Conservation (phyloP, 495 filamentous ascomycete species). For the Hypoxylon rickii region DNA sequence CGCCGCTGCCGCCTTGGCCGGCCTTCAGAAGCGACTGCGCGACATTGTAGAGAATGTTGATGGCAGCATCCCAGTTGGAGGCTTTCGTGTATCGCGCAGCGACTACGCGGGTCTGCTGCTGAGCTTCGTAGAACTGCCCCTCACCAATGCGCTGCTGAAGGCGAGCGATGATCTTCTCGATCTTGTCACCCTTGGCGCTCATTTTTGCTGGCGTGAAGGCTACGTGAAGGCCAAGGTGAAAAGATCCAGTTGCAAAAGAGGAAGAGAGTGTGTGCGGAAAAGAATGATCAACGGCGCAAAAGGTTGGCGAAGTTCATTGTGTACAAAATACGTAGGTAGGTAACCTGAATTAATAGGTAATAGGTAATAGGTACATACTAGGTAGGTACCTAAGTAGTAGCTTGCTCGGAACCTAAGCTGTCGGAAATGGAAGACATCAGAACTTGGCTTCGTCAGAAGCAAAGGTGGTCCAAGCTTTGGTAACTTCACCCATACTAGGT, state of each 20-base stretch:
- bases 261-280: too few species aligned
- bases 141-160: slow-evolving; percentile 76
- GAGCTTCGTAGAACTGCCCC: slow-evolving; percentile 95
- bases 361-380: background rate
- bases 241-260: too few species aligned
- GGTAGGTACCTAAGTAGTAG: too few species aligned
- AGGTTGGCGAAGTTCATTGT: slow-evolving; percentile 10
- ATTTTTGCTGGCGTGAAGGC: too few species aligned
- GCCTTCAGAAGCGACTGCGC: slow-evolving; percentile 83
- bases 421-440: slow-evolving; percentile 2
- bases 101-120: slow-evolving; percentile 94
- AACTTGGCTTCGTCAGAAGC: too few species aligned
- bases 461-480: slow-evolving; percentile 23
- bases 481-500: too few species aligned
- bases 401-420: slow-evolving; percentile 7
- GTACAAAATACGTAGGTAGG: background rate
- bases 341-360: background rate
- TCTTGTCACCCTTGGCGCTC: slow-evolving; percentile 48
- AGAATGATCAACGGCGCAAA: background rate
- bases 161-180: slow-evolving; percentile 55
- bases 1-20: slow-evolving; percentile 88
- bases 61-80: slow-evolving; percentile 78
- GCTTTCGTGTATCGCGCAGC: slow-evolving; percentile 89
- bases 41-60: slow-evolving; percentile 83
- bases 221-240: too few species aligned